Base-by-base conservation (phyloP, 305 asterid species). In the Stenogyne calaminthoides region DNA sequence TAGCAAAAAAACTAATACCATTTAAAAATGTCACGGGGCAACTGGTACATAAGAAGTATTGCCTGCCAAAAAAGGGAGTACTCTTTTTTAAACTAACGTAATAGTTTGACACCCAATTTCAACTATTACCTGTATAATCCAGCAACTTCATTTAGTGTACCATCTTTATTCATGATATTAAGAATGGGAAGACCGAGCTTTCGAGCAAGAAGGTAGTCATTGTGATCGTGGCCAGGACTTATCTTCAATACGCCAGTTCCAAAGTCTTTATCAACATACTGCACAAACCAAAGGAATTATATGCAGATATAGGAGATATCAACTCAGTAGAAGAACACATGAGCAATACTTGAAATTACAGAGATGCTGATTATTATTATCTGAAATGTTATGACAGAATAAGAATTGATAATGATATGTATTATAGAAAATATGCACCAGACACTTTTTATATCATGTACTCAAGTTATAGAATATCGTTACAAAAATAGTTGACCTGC, bases 201-300 rank as follows among this genome's bases (percentile, higher is more conserved):
- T 69, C 97, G 92, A 71, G 98, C 98, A 77, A 95, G 98, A 76
- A 95, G 97, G 80, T 95, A 95, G 80, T 95, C 99, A 76, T 89
- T 95, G 85, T 95, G 98, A 80, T 95, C 99, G 78, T 95, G 99
- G 55, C 99, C 99, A 72, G 99, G 99, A 87, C 99, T 95, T 78
- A 95, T 95, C 88, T 95, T 95, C 85, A 95, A 79, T 76, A 95
- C 96, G 71, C 99, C 99, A 80, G 99, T 95, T 86, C 99, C 99
- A 66, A 95, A 95, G 78, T 95, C 98, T 88, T 95, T 95, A 84
- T 92, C 99, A 29, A 95, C 99, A 80, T 84, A 88, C 99, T 95
- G 88, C 77, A 82, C 77, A 71, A 78, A 69, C 63, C 59, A 64
- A 65, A 75, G 32, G 59, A 60, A 47, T 70, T 67, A 75, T 18